Evolutionary conservation across 768 basidiomycete species (phyloP).

Genomic region (Suillus clintonianus): DNA sequence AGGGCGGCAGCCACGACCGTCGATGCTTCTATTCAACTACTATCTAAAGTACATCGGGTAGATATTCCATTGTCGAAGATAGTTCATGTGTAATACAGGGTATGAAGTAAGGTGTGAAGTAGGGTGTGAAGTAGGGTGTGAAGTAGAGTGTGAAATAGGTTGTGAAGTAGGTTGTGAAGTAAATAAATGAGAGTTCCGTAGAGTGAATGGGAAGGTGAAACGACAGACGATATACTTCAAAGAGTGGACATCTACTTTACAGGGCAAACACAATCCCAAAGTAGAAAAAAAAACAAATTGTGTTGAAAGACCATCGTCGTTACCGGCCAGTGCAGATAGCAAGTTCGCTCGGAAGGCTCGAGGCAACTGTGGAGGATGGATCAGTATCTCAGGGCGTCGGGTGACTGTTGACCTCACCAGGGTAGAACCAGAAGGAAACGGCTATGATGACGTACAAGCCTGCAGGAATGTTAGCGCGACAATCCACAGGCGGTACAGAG

Average conservation of each 20-base stretch:
- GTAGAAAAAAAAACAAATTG: neutral
- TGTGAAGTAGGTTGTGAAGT: neutral
- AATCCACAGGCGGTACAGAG: neutral
- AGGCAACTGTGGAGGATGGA: neutral
- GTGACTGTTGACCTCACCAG: conserved; percentile 22
- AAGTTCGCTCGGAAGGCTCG: conserved; percentile 21
- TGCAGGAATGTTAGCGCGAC: conserved; percentile 25
- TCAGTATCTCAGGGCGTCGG: neutral
- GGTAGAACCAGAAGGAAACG: conserved; percentile 68
- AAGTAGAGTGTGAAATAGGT: neutral
- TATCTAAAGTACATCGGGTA: neutral
- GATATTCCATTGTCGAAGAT: neutral
- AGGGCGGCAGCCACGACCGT: neutral
- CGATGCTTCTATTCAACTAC: neutral
- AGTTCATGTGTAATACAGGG: neutral
- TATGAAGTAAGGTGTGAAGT: neutral
- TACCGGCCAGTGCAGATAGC: conserved; percentile 9
- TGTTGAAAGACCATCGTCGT: neutral
- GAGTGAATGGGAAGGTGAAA: neutral
- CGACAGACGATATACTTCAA: neutral
- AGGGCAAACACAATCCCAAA: neutral
- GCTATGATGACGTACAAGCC: conserved; percentile 73
- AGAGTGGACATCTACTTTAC: neutral
- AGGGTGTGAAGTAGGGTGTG: neutral
- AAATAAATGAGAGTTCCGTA: neutral